Percentiles rank a stretch among this genome's conserved stretches.
phyloP scores from a whole-genome alignment of 306 rosid genomes.

The Gleditsia sinensis region DNA sequence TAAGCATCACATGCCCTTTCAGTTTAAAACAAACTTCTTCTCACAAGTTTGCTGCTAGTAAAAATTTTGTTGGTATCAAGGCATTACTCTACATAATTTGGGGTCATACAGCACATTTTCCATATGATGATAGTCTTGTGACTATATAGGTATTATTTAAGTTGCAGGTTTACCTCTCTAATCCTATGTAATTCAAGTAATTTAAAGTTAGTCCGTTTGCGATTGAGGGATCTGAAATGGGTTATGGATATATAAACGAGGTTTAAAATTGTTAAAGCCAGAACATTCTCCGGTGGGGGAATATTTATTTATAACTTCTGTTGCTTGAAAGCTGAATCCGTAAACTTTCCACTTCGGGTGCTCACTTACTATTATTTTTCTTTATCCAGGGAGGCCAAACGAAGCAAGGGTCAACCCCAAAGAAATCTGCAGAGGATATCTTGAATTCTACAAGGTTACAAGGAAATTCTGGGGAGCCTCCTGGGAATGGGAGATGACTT shows the following conservation, averaged over 20 bases:
- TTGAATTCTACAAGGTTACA: conserved; percentile 35
- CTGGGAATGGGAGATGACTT: conserved; percentile 31
- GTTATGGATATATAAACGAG: conserved; percentile 3
- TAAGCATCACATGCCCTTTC: neutral
- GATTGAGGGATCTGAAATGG: neutral
- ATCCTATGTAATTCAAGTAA: neutral
- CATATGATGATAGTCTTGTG: neutral
- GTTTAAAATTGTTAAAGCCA: neutral
- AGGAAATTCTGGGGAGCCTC: conserved; percentile 37
- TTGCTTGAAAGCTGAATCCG: conserved; percentile 18
- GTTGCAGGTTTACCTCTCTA: conserved; percentile 11
- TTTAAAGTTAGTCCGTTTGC: conserved; percentile 6
- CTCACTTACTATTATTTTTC: neutral
- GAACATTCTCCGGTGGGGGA: neutral
- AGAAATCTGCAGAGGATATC: conserved; percentile 51
- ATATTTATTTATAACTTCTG: conserved; percentile 15
- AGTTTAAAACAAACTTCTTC: too few species aligned
- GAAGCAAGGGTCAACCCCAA: conserved; percentile 53
- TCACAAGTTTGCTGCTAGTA: too few species aligned
- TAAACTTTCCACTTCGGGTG: neutral
- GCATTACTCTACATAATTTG: too few species aligned
- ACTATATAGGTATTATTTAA: neutral
- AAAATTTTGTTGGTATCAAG: too few species aligned
- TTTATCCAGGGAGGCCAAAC: conserved; percentile 63
- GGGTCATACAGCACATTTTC: too few species aligned